phyloP scores from a whole-genome alignment of 139 green algal species.

The Closterium sp. region DNA sequence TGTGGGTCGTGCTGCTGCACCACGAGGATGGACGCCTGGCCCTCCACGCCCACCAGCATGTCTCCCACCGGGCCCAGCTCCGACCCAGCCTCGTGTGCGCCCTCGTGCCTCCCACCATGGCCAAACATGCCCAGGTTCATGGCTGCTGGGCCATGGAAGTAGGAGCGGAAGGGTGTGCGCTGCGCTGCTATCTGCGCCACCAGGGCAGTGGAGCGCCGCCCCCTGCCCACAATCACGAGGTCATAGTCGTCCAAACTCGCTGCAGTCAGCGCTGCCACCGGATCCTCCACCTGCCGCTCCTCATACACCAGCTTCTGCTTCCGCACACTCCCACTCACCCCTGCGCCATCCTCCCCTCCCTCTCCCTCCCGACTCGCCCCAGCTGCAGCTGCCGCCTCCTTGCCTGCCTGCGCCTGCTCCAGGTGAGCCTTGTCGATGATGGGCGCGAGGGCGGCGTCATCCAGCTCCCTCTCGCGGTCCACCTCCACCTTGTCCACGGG shows the following conservation, averaged over 20 bases:
- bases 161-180: not conserved
- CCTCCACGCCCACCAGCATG: slow-evolving; percentile 9
- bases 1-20: slow-evolving; percentile 45
- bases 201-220: slow-evolving; percentile 1
- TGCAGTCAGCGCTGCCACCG: not conserved
- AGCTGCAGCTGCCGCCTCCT: not conserved
- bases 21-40: slow-evolving; percentile 28
- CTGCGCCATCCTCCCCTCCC: not conserved
- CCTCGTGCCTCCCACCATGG: not conserved
- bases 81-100: not conserved
- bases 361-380: not conserved
- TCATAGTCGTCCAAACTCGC: slow-evolving; percentile 16
- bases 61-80: slow-evolving; percentile 35
- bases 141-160: not conserved
- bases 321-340: not conserved
- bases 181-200: slow-evolving; percentile 14
- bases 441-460: not conserved
- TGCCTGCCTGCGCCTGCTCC: not conserved
- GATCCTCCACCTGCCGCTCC: slow-evolving; percentile 29
- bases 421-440: not conserved
- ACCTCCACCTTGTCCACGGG: slow-evolving; percentile 14
- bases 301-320: slow-evolving; percentile 2
- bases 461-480: slow-evolving; percentile 19
- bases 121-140: not conserved
- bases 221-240: slow-evolving; percentile 30